phyloP scores from a whole-genome alignment of 495 filamentous ascomycete species.

The Sphaerosporella brunnea region DNA sequence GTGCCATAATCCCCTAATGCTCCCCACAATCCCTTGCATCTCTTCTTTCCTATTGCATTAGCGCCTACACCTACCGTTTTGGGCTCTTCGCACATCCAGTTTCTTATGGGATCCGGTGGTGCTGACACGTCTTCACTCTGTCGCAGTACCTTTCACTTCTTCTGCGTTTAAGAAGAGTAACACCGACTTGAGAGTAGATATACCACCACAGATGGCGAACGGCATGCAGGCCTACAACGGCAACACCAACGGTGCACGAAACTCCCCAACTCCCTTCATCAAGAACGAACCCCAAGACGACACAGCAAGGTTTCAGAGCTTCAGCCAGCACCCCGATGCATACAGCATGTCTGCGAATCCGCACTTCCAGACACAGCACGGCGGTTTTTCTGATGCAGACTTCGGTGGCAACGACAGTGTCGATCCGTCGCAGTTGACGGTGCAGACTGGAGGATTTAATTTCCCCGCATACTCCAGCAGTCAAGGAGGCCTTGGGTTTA shows the following conservation, averaged over 20 bases:
- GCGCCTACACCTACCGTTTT: not conserved
- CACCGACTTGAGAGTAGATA: slow-evolving; percentile 25
- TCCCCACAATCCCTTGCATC: not conserved
- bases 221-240: slow-evolving; percentile 24
- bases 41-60: not conserved
- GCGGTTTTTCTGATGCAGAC: slow-evolving; percentile 36
- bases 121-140: not conserved
- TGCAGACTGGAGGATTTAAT: slow-evolving; percentile 24
- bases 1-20: not conserved
- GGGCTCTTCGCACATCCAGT: not conserved
- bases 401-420: slow-evolving; percentile 39
- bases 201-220: slow-evolving; percentile 17
- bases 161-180: slow-evolving; percentile 23
- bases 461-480: slow-evolving; percentile 16
- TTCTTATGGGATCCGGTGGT: not conserved
- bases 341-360: slow-evolving; percentile 41
- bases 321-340: slow-evolving; percentile 24
- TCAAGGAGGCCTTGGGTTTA: not conserved
- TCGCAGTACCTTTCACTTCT: slow-evolving; percentile 7
- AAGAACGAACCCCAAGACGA: slow-evolving; percentile 62
- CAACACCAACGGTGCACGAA: slow-evolving; percentile 23
- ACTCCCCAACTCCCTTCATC: slow-evolving; percentile 46
- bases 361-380: slow-evolving; percentile 52
- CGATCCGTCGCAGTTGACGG: slow-evolving; percentile 72
- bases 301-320: slow-evolving; percentile 25